Percentiles rank a stretch among this genome's conserved stretches.
These are phyloP conservation scores for Orbilia quercus DNA, from an alignment of 2,329 filamentous ascomycete genomes.

Conservation along the genomic window DNA sequence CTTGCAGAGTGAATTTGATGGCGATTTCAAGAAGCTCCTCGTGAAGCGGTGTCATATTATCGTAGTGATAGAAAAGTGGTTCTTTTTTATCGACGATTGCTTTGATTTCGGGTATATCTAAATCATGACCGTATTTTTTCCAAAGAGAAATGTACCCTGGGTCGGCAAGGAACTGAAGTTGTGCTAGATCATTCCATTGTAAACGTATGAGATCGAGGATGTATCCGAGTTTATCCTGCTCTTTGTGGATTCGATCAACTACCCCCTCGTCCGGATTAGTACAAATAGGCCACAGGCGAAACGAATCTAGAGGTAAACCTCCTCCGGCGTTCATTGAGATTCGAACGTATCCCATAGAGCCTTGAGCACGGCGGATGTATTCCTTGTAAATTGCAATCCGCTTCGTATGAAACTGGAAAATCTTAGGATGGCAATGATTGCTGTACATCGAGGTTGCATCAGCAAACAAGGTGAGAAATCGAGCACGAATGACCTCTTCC, in stretches of 20 bases:
- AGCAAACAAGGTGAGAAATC: too few relatives aligned
- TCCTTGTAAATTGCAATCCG: neutral
- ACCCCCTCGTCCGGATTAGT: neutral
- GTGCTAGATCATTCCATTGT: conserved; percentile 23
- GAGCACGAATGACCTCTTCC: too few relatives aligned
- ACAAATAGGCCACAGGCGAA: neutral
- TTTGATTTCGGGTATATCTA: conserved; percentile 2
- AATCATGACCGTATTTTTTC: neutral
- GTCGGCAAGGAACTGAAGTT: conserved; percentile 4
- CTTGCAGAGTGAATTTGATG: neutral
- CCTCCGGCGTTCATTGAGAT: neutral
- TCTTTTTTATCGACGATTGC: neutral
- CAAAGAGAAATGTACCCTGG: neutral
- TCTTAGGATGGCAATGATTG: too few relatives aligned
- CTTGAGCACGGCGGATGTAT: neutral
- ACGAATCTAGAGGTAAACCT: neutral
- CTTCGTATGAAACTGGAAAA: neutral
- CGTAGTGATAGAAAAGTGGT: neutral
- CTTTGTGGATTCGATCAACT: neutral
- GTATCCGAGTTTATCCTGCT: conserved; percentile 8
- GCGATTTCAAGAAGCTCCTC: conserved; percentile 9
- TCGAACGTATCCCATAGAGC: neutral
- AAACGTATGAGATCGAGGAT: conserved; percentile 28
- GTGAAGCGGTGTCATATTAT: conserved; percentile 17
- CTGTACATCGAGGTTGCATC: too few relatives aligned